Evolutionary conservation across 805 yeast species (phyloP).

Genomic region (Candida bentonensis): DNA sequence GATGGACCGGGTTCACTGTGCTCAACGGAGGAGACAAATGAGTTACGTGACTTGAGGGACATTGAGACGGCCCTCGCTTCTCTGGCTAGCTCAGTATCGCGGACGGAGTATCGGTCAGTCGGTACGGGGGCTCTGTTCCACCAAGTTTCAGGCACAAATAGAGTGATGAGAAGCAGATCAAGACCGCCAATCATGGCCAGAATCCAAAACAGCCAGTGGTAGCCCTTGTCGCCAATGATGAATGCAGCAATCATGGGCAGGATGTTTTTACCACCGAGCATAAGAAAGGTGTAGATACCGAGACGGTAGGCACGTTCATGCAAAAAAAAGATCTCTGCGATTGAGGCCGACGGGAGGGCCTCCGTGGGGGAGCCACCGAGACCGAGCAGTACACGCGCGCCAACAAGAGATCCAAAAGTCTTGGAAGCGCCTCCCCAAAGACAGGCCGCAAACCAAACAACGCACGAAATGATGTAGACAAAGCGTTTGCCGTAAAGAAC

Average conservation of each 20-base stretch:
- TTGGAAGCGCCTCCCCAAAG: slow-evolving; percentile 40
- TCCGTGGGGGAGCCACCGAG: slow-evolving; percentile 49
- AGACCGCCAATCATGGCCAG: slow-evolving; percentile 37
- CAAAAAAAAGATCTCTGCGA: slow-evolving; percentile 46
- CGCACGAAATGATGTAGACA: slow-evolving; percentile 35
- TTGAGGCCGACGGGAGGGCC: slow-evolving; percentile 43
- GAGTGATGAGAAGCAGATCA: slow-evolving; percentile 29
- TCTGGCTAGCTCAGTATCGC: slow-evolving; percentile 35
- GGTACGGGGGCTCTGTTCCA: slow-evolving; percentile 44
- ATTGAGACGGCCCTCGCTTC: slow-evolving; percentile 20
- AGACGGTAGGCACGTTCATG: slow-evolving; percentile 49
- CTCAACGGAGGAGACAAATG: background rate
- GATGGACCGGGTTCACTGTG: background rate
- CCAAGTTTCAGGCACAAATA: slow-evolving; percentile 53
- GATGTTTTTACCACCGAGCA: slow-evolving; percentile 49
- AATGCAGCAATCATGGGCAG: slow-evolving; percentile 43
- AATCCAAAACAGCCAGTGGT: slow-evolving; percentile 54
- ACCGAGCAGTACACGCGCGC: slow-evolving; percentile 45
- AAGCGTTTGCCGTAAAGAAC: slow-evolving; percentile 43
- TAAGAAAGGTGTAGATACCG: slow-evolving; percentile 41
- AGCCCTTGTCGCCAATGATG: slow-evolving; percentile 32
- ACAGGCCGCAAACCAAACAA: slow-evolving; percentile 36
- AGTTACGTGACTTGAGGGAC: slow-evolving; percentile 1
- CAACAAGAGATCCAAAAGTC: slow-evolving; percentile 36
- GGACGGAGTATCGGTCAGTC: slow-evolving; percentile 31